Base-by-base conservation (phyloP, 2,329 filamentous ascomycete genomes). In the Sporothrix dimorphospora region DNA sequence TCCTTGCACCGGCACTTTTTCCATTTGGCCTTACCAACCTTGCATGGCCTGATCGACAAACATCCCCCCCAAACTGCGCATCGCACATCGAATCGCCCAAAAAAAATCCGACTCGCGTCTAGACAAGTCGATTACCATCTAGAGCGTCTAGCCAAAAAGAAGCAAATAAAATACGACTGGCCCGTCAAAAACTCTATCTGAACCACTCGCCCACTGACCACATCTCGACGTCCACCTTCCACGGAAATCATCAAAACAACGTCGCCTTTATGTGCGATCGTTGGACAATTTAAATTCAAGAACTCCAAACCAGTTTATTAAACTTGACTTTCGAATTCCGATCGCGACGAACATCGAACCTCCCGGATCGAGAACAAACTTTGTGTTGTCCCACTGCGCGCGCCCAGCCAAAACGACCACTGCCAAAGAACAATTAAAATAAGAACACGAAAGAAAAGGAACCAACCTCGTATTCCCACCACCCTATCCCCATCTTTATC, bases 11-110 rank as follows among this genome's bases (percentile, higher is more conserved):
- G n/a, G 59, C 59, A 27, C 21, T 27, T 63, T 45, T 65, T 24
- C 59, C 59, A 65, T 65, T 65, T 65, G 38, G 59, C 38, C 11
- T 63, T 63, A 40, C 38, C n/a, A 63, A 63, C 59, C 59, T 63
- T 63, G 59, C 59, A 42, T 63, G 34, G 59, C 34, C 59, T 24
- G 59, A 42, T 63, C 38, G 59, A 63, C 59, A 63, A 1, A 9
- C n/a, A 63, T 45, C 59, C 38, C 59, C 59, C 34, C 59, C 34
- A 63, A 24, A 5, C 9, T 7, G 30, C 42, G 14, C 45, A 47
- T 47, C 16, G 14, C 45, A 47, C 45, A 47, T 14, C 45, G 12
- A 14, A 19, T 14, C 45, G 16, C 45, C n/a, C n/a, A 40, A 24
- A 6, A 27, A 40, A 40, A 59, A n/a, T 21, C n/a, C 57, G 16